Base-by-base conservation (phyloP, 2,329 filamentous ascomycete species). In the Teratosphaeria destructans region DNA sequence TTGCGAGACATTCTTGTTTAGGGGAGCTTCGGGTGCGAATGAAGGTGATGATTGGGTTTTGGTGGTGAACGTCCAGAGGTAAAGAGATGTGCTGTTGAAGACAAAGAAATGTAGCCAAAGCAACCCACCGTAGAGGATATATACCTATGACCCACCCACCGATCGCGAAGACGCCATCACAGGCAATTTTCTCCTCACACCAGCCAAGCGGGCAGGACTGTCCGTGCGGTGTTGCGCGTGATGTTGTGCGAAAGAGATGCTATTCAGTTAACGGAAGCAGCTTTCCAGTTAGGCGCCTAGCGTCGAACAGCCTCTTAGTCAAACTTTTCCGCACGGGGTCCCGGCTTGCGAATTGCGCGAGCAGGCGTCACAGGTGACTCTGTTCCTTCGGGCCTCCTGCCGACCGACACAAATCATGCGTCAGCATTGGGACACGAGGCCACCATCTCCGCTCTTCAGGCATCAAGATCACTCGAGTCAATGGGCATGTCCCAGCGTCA, bases 1-100 rank as follows among this genome's bases (percentile, higher is more conserved):
- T 65, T 67, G 57, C 66, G 68, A 39, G 75, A 64, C 69, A 72
- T 73, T 60, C 43, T 49, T 5, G 43, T 49, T 6, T 19, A 19
- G 8, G 3, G n/a, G 16, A 19, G 5, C 16, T 49, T n/a, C 8
- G 43, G 8, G 8, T 49, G 16, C 16, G 37, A 14, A n/a, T 5
- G 5, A 43, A n/a, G 12, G 37, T 14, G 35, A 3, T 39, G 11
- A n/a, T 5, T 5, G 11, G 4, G 11, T 14, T 5, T 43, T 43
- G 37, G 11, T 43, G 4, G 12, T 14, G 16, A 5, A 5, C 2
- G 37, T 43, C 11, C 37, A 43, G 11, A 16, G 1, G 8, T 43
- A 43, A 12, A 43, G 37, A 43, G 37, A 43, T 43, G 12, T 43
- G 12, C 12, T 14, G 37, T 43, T n/a, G 16, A 14, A 43, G 37